These are phyloP conservation scores for Pyrus communis DNA, from an alignment of 306 rosid species.

Conservation along the genomic window DNA sequence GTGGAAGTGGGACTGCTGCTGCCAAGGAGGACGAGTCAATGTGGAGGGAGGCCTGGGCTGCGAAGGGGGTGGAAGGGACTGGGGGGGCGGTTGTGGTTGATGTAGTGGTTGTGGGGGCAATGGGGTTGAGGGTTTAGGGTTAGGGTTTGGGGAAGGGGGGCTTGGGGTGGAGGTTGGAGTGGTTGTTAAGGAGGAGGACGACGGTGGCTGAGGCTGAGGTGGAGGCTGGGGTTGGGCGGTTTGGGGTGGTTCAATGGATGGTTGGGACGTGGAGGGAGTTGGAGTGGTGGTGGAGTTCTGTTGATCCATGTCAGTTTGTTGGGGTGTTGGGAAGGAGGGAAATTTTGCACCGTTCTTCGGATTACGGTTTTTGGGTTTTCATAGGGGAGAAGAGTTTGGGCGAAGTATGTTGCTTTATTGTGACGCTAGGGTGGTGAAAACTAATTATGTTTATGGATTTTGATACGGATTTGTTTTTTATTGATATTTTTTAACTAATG, in stretches of 20 bases:
- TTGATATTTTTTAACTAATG: fast-evolving
- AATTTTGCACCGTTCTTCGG: not conserved
- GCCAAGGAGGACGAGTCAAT: slow-evolving; percentile 39
- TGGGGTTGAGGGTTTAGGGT: slow-evolving; percentile 28
- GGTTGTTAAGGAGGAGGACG: slow-evolving; percentile 9
- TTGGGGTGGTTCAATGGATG: slow-evolving; percentile 14
- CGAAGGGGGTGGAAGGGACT: slow-evolving; percentile 28
- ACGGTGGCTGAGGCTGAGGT: slow-evolving; percentile 10
- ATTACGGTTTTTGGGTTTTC: not conserved
- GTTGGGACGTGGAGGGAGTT: slow-evolving; percentile 3
- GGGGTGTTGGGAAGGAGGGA: slow-evolving; percentile 8
- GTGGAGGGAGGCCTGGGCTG: slow-evolving; percentile 48
- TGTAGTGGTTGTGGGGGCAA: slow-evolving; percentile 9
- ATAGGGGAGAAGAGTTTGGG: not conserved
- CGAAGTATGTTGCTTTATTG: too few relatives aligned
- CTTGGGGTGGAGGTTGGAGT: slow-evolving; percentile 9
- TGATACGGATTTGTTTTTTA: fast-evolving
- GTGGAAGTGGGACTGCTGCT: slow-evolving; percentile 43
- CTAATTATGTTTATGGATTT: too few relatives aligned
- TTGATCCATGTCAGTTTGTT: slow-evolving; percentile 23
- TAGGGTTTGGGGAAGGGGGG: slow-evolving; percentile 29
- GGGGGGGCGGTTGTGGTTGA: not conserved
- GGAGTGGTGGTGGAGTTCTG: slow-evolving; percentile 7
- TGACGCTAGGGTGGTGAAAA: too few relatives aligned
- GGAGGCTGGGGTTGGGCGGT: slow-evolving; percentile 26